Evolutionary conservation across 768 basidiomycete species (phyloP).

Genomic region (Hygrocybe coccinea): DNA sequence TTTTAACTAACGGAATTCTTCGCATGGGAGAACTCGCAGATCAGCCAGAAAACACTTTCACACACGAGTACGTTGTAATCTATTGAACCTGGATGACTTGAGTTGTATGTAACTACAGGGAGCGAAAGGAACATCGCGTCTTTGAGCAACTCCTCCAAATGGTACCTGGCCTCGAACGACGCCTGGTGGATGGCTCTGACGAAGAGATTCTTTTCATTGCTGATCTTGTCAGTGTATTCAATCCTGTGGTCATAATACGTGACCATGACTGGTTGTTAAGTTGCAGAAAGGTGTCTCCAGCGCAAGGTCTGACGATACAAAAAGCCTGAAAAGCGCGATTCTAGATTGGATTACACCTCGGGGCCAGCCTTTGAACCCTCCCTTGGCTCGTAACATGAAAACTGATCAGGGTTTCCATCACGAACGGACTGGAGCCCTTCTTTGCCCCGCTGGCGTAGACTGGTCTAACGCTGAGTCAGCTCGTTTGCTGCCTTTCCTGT

Average conservation of each 20-base stretch:
- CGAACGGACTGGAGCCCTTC: slow-evolving; percentile 12
- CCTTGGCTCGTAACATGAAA: slow-evolving; percentile 10
- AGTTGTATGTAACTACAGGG: neutral
- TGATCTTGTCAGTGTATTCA: neutral
- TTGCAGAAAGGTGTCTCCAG: neutral
- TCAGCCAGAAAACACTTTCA: neutral
- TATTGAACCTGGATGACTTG: neutral
- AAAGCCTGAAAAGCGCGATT: neutral
- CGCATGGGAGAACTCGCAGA: neutral
- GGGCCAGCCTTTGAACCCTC: slow-evolving; percentile 1
- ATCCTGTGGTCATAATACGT: neutral
- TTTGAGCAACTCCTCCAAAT: neutral
- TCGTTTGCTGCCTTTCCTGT: neutral
- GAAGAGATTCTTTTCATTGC: neutral
- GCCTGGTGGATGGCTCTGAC: neutral
- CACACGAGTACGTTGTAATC: neutral
- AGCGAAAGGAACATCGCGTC: neutral
- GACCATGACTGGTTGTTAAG: neutral
- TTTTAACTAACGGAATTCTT: neutral
- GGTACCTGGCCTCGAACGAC: neutral
- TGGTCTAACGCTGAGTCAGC: slow-evolving; percentile 19
- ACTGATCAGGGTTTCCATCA: slow-evolving; percentile 4
- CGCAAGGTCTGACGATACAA: neutral
- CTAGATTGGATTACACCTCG: slow-evolving; percentile 1
- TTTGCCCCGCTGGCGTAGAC: slow-evolving; percentile 21